phyloP scores from a whole-genome alignment of 805 yeast genomes.

The Ogataea corticis region DNA sequence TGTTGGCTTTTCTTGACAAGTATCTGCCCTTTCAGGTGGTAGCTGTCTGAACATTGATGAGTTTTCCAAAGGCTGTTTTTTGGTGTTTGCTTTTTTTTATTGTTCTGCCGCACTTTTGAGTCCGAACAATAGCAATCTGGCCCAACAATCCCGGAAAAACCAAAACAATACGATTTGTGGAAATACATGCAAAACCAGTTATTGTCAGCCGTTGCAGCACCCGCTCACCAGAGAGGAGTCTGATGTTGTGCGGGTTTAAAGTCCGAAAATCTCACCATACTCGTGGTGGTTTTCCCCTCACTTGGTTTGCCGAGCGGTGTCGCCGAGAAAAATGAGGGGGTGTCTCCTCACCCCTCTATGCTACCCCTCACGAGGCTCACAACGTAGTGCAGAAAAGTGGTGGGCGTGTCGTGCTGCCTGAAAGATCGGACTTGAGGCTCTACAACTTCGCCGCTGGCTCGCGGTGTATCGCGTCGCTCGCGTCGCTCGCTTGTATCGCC shows the following conservation, averaged over 20 bases:
- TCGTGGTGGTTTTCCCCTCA: not conserved
- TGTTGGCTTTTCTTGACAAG: no score
- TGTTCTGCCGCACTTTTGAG: slow-evolving; percentile 3
- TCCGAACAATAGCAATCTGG: not conserved
- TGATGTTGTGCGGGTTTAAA: not conserved
- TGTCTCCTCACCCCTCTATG: no score
- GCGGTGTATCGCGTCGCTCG: no score
- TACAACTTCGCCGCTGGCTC: no score
- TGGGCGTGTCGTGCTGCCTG: no score
- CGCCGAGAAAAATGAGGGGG: no score
- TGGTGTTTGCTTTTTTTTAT: slow-evolving; percentile 1
- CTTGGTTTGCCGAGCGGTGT: not conserved
- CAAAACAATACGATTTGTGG: not conserved
- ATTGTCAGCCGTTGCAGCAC: slow-evolving; percentile 2
- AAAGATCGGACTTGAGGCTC: no score
- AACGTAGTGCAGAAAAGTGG: no score
- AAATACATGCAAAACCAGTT: not conserved
- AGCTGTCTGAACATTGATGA: not conserved
- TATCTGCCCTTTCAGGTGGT: no score
- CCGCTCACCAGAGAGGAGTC: not conserved
- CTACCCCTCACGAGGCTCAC: no score
- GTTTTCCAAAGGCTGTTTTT: slow-evolving; percentile 5
- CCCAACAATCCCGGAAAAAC: slow-evolving; percentile 5
- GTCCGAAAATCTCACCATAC: slow-evolving; percentile 4
- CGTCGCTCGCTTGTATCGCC: no score